Base-by-base conservation (phyloP, 2,329 filamentous ascomycete genomes). In the Zymoseptoria tritici region DNA sequence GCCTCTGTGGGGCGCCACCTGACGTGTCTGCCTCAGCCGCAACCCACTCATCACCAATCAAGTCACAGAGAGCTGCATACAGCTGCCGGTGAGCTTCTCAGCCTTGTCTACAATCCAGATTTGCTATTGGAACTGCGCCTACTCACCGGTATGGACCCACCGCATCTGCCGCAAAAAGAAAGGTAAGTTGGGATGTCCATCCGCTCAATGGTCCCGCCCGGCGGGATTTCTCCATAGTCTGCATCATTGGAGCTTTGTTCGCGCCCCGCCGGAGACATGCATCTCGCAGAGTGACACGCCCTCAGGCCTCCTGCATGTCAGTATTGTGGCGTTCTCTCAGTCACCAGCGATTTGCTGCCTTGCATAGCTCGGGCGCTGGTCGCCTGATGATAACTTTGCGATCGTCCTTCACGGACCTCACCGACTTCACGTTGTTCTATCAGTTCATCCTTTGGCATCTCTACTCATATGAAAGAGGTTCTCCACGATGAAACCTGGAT, bases 401-500 rank as follows among this genome's bases (percentile, higher is more conserved):
- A 29, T 13, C 36, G 13, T n/a, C 36, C 16, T 16, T 46, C 13
- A n/a, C 16, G 9, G 36, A 16, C 16, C 36, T 46, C 13, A 46
- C 36, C 36, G 36, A 16, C 36, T n/a, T 46, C 36, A 16, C 36
- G 13, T 46, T 46, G 36, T n/a, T 46, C 16, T n/a, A 46, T 46
- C 4, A 42, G 11, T 42, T 42, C 36, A 46, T 46, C 13, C 36
- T 46, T 46, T 6, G 36, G 36, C 36, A 46, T 46, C n/a, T n/a
- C 16, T 7, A 46, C 36, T n/a, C 16, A 16, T 4, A n/a, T 16
- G 36, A 46, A n/a, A 11, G 36, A n/a, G 13, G 4, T 46, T 16
- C 13, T 46, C 4, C 26, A 58, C 52, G n/a, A 66, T 64, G 64
- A 60, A 60, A 42, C 60, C 64, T 52, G 57, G 62, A 22, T 64